Base-by-base conservation (phyloP, 169 alveolate species). In the Plasmodium vinckei region DNA sequence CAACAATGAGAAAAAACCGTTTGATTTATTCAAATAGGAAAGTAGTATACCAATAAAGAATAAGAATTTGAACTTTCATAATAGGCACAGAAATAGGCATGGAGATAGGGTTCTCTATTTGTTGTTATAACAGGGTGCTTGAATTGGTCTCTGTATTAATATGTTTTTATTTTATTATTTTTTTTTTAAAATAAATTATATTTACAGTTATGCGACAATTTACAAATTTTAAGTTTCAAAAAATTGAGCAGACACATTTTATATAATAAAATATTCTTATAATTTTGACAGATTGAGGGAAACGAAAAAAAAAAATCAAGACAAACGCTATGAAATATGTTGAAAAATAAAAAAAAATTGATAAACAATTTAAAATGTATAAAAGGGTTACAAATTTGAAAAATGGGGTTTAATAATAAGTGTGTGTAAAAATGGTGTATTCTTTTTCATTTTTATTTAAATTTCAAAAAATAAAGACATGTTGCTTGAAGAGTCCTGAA, bases 391-490 rank as follows among this genome's bases (percentile, higher is more conserved):
- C 13, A 57, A 57, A 57, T n/a, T 13, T 10, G 25, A 57, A 57
- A 57, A 57, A 1, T 10, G 0, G 17, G 13, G 25, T 33, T 33
- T 33, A 33, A 33, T 0, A 27, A 27, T 33, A 33, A 33, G 42
- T 23, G 10, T 23, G 10, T n/a, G 65, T 57, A 57, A 19, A 57
- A n/a, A 57, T 15, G 2, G 4, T 12, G 42, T 57, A 17, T 57
- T 10, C 27, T n/a, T 57, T 13, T 53, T 56, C 27, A 21, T 19
- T 10, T 39, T 54, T 44, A n/a, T 39, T 65, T 63, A 75, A 63
- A 75, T 61, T 23, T 75, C 88, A n/a, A 61, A 75, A 42, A 75
- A 61, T 64, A 75, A 49, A 39, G 88, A 75, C 27, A 75, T 59
- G 17, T 17, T 65, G 73, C 75, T 75, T 33, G 88, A 75, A 4